Base-by-base conservation (phyloP, 805 yeast genomes). In the Ogataea philodendri region DNA sequence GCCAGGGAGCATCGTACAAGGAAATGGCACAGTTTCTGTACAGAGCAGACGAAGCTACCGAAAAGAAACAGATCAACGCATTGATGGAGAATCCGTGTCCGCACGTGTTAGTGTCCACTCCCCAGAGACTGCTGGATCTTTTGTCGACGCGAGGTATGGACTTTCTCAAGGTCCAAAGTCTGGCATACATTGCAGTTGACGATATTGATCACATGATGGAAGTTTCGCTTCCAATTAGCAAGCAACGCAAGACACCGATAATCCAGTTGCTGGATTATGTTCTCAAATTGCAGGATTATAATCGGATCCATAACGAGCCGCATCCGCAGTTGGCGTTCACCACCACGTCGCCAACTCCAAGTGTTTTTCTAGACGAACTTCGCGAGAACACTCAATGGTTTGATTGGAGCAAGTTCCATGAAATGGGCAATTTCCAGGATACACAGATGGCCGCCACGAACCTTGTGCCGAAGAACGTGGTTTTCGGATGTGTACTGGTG, bases 351-450 rank as follows among this genome's bases (percentile, higher is more conserved):
- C 30, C 46, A 5, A 30, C 50, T 39, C 65, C 84, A n/a, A 65
- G 59, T 5, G 51, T 56, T 2, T 66, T 83, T 50, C 66, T 79
- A 36, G 57, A 62, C 5, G 74, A 74, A 31, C 59, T 83, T 28
- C 78, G 69, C 46, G 54, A 55, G 2, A 70, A 65, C 40, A 57
- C 59, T 0, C 81, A 84, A 9, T 75, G 82, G 74, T 42, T 59
- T 31, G 60, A 58, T 35, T 59, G 63, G 64, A 40, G 44, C 15
- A 52, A 43, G 26, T 59, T 55, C 44, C 54, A 55, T 4, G 39
- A 44, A 8, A 22, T 59, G 10, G 64, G 63, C 1, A 32, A 39
- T 4, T 59, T 55, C 11, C n/a, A 32, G 48, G 45, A 5, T 46
- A 36, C 1, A 34, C 37, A 50, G 18, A 17, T 58, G 9, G 56